phyloP scores from a whole-genome alignment of 805 yeast species.

The Pichia manshurica region DNA sequence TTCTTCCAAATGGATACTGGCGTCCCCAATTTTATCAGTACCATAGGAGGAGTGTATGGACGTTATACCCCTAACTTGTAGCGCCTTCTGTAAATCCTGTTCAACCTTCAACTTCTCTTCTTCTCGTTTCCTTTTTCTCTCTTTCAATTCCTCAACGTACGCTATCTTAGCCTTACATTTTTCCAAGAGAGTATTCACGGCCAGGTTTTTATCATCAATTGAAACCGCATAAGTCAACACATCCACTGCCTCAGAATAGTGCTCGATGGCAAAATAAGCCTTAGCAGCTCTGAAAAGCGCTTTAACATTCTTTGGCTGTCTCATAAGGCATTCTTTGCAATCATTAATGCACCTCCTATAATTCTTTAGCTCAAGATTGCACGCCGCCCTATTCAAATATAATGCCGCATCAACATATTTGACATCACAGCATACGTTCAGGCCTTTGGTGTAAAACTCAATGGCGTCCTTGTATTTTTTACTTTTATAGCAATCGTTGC shows the following conservation, averaged over 20 bases:
- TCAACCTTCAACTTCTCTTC: constrained; percentile 38
- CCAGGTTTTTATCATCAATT: constrained; percentile 53
- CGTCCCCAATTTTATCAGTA: constrained; percentile 48
- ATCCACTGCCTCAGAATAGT: constrained; percentile 65
- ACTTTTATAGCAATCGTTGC: constrained; percentile 75
- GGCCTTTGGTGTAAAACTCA: constrained; percentile 71
- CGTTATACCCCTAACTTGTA: constrained; percentile 52
- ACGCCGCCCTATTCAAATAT: constrained; percentile 81
- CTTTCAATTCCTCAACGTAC: constrained; percentile 24
- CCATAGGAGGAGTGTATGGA: constrained; percentile 47
- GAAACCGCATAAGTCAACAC: constrained; percentile 60
- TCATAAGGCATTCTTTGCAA: constrained; percentile 61
- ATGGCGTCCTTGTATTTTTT: constrained; percentile 74
- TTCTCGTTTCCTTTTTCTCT: constrained; percentile 24
- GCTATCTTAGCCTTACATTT: constrained; percentile 33
- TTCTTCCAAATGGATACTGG: constrained; percentile 55
- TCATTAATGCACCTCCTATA: constrained; percentile 84
- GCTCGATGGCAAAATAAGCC: constrained; percentile 66
- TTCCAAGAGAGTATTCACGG: constrained; percentile 43
- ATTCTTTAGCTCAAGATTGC: constrained; percentile 80
- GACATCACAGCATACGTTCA: constrained; percentile 62
- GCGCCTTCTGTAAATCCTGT: constrained; percentile 49
- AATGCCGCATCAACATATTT: constrained; percentile 54
- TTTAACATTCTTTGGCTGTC: constrained; percentile 68
- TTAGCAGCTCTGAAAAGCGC: constrained; percentile 82